Evolutionary conservation across 2,329 filamentous ascomycete genomes (phyloP), one percentile per base, ranked within the genome.

Genomic region (Chrysoporthe puriensis): DNA sequence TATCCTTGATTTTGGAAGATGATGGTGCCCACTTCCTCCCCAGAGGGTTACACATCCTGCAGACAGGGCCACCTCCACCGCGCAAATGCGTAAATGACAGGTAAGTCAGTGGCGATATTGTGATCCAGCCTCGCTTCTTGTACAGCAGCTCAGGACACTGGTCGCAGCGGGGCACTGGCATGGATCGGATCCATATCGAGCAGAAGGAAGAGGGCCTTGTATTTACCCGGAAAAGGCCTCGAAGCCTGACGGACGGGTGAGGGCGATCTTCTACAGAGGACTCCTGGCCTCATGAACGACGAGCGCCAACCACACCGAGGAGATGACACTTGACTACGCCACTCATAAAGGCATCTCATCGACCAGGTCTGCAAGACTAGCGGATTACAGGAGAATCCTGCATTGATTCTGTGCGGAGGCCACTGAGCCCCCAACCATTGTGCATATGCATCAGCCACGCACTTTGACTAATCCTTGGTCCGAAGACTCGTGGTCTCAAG

Each of bases 211-310:
- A 44, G 36, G 34, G 18, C 43, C 52, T 66, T 63, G 54, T 13
- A 60, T 69, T 66, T 60, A 68, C n/a, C 59, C 66, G 64, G 63
- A 9, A 42, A 42, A 46, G 52, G 32, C 44, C 34, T 63, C 59
- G 58, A 43, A 18, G 44, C 42, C 21, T 61, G 40, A 61, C n/a
- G 44, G 14, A 50, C 46, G 61, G 66, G 57, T 44, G 48, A 52
- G 44, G 50, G 56, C 44, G 59, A 42, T 56, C 46, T 46, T 56
- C 54, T 40, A 13, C 26, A n/a, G 62, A 56, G 46, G 56, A 40
- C 63, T 14, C 61, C 21, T 57, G 52, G 43, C 50, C 52, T 36
- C 26, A 36, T 64, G 56, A 40, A 64, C 56, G 54, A 42, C 32
- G 26, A 46, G 36, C 44, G 59, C 59, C 16, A 21, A 50, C 59